Percentiles rank a stretch among this genome's conserved stretches.
These are phyloP conservation scores for Neohortaea acidophila DNA, from an alignment of 495 filamentous ascomycete genomes.

Conservation along the genomic window DNA sequence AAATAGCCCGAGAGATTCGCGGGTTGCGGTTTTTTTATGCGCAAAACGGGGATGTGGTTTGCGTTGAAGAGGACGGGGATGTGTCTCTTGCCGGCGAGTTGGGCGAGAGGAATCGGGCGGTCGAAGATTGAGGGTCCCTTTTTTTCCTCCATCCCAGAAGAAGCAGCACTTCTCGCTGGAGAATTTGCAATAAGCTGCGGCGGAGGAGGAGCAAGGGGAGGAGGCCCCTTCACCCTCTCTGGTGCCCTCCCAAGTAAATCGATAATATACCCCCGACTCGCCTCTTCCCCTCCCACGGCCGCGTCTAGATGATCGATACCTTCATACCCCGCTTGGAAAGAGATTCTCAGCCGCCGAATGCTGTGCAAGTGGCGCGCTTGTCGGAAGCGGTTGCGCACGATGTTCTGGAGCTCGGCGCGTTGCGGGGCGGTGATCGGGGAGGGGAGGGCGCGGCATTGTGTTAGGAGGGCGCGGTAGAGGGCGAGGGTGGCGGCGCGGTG, in stretches of 20 bases:
- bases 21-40: conserved; percentile 55
- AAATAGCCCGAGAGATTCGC: conserved; percentile 40
- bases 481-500: conserved; percentile 33
- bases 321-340: conserved; percentile 44
- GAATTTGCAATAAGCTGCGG: neutral
- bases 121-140: conserved; percentile 23
- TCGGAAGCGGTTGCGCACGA: conserved; percentile 42
- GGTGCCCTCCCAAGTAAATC: conserved; percentile 17
- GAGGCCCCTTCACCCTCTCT: conserved; percentile 7
- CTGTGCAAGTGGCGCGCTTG: conserved; percentile 38
- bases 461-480: conserved; percentile 58
- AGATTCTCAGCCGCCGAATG: conserved; percentile 18
- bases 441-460: conserved; percentile 32
- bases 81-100: conserved; percentile 36
- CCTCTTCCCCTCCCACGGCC: conserved; percentile 16
- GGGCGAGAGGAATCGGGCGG: conserved; percentile 31
- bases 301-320: conserved; percentile 25
- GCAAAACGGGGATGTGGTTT: conserved; percentile 50
- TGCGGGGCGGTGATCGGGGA: conserved; percentile 28
- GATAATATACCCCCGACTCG: conserved; percentile 13
- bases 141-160: neutral
- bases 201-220: too few species aligned
- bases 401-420: conserved; percentile 28
- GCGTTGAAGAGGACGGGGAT: conserved; percentile 46
- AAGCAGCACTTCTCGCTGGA: neutral